Evolutionary conservation across 108 stramenopile species (phyloP).

Genomic region (Fragilaria crotonensis): DNA sequence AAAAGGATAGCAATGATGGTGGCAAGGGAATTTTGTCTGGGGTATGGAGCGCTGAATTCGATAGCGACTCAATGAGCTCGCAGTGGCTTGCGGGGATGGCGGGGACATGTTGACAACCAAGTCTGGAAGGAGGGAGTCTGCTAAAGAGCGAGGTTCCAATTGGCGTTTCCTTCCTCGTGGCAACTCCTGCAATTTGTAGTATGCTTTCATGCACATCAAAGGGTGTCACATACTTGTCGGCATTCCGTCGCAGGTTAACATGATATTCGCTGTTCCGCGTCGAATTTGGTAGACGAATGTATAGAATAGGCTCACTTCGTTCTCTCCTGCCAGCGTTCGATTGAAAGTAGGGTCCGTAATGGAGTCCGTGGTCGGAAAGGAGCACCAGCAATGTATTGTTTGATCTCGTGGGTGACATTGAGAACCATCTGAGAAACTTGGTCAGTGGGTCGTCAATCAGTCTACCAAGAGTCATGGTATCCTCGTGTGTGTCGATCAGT

Average conservation of each 20-base stretch:
- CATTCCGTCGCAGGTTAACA: slow-evolving; percentile 8
- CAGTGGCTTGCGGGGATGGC: slow-evolving; percentile 13
- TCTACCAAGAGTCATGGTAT: slow-evolving; percentile 25
- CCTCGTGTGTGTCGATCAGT: slow-evolving; percentile 51
- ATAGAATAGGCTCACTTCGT: slow-evolving; percentile 29
- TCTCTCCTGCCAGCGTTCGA: slow-evolving; percentile 23
- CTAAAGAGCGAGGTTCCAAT: not conserved
- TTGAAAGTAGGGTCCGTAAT: slow-evolving; percentile 39
- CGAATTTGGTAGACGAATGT: slow-evolving; percentile 21
- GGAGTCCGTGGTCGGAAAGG: slow-evolving; percentile 49
- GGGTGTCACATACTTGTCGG: slow-evolving; percentile 24
- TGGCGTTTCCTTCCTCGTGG: not conserved
- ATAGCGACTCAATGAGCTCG: not conserved
- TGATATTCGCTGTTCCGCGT: not conserved
- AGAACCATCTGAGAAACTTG: slow-evolving; percentile 12
- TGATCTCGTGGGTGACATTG: not conserved
- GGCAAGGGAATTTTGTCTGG: slow-evolving; percentile 11
- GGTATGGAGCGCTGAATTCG: not conserved
- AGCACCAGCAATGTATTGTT: slow-evolving; percentile 33
- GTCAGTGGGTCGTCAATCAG: slow-evolving; percentile 22
- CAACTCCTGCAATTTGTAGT: slow-evolving; percentile 2
- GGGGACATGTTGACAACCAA: not conserved
- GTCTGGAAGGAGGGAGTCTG: not conserved
- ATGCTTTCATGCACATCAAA: slow-evolving; percentile 45
- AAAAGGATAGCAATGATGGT: slow-evolving; percentile 47